Evolutionary conservation across 139 green algal species (phyloP), one percentile per base, ranked within the genome.

Genomic region (Microglena sp.): DNA sequence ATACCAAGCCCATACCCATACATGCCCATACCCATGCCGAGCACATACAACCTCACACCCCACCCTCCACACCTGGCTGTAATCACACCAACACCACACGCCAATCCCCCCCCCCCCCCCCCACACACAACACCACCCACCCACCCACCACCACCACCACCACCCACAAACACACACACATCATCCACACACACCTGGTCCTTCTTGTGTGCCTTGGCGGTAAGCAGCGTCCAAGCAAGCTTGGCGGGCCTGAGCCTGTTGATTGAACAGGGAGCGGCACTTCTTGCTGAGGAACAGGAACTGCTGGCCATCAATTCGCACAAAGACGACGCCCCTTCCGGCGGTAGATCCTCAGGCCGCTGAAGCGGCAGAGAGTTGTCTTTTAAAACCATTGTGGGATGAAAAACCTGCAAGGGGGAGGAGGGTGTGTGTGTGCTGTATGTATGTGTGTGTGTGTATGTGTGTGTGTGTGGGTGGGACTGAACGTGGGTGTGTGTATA

Each of bases 231-330:
- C 94, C 94, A 99, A 40, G 87, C 87, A 45, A 99, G 82, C 87
- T 98, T 99, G 44, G 91, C 87, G 22, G 94, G 88, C 44, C 90
- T 78, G 71, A 95, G 84, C 44, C 88, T 80, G 75, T 96, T 89
- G 78, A n/a, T 92, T 79, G 81, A 89, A 97, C 72, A 96, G 73
- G 30, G 66, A 77, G 78, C 89, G 91, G 76, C 78, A 87, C 84
- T 99, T 99, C 70, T 85, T 86, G 82, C 90, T 96, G 33, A 97
- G 71, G 84, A 98, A 98, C 64, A 96, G 77, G 70, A 90, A 99
- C 69, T 94, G 80, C 87, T 95, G 87, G 63, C 87, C 87, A 71
- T 99, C 93, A 5, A 68, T 78, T 32, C 92, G 83, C 64, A 97
- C 86, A 75, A 91, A 97, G 28, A 92, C 67, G 60, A 96, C 89